These are phyloP conservation scores for Erodium maritimum DNA, from an alignment of 345 rosid species.

Conservation along the genomic window DNA sequence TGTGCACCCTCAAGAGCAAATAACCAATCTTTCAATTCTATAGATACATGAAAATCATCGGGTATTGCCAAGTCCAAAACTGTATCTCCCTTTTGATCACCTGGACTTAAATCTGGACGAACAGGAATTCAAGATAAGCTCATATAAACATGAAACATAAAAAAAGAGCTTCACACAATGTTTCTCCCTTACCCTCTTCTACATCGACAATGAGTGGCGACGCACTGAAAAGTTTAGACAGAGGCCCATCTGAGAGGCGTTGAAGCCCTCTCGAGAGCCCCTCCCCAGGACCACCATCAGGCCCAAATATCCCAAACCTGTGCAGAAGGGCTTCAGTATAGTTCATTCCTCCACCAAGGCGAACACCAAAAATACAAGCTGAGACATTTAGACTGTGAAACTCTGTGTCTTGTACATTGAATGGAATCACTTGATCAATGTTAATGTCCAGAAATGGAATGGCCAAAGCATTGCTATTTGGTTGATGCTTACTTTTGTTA, in stretches of 20 bases:
- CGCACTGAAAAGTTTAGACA: slow-evolving; percentile 69
- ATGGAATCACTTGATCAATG: slow-evolving; percentile 75
- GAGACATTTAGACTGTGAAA: slow-evolving; percentile 67
- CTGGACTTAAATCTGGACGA: slow-evolving; percentile 35
- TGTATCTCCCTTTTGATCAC: slow-evolving; percentile 33
- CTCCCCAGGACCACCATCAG: slow-evolving; percentile 92
- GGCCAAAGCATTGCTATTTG: slow-evolving; percentile 21
- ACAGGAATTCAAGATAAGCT: background rate
- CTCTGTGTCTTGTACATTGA: slow-evolving; percentile 65
- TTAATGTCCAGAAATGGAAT: slow-evolving; percentile 68
- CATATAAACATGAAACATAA: slow-evolving; percentile 2
- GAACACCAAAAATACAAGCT: slow-evolving; percentile 78
- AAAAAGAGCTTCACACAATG: background rate
- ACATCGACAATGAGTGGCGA: slow-evolving; percentile 36
- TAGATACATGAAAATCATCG: slow-evolving; percentile 66
- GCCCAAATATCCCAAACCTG: slow-evolving; percentile 76
- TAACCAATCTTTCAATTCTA: slow-evolving; percentile 87
- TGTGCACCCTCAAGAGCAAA: slow-evolving; percentile 89
- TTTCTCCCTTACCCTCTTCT: slow-evolving; percentile 25
- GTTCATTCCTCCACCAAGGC: slow-evolving; percentile 95
- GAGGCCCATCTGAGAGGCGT: slow-evolving; percentile 67
- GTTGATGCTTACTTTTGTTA: slow-evolving; percentile 32
- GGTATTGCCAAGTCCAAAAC: slow-evolving; percentile 55
- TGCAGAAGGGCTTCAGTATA: slow-evolving; percentile 81
- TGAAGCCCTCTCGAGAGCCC: slow-evolving; percentile 73